Percentiles rank a stretch among this genome's conserved stretches.
phyloP scores from a whole-genome alignment of 73 alveolate genomes.

The Halteria grandinella region DNA sequence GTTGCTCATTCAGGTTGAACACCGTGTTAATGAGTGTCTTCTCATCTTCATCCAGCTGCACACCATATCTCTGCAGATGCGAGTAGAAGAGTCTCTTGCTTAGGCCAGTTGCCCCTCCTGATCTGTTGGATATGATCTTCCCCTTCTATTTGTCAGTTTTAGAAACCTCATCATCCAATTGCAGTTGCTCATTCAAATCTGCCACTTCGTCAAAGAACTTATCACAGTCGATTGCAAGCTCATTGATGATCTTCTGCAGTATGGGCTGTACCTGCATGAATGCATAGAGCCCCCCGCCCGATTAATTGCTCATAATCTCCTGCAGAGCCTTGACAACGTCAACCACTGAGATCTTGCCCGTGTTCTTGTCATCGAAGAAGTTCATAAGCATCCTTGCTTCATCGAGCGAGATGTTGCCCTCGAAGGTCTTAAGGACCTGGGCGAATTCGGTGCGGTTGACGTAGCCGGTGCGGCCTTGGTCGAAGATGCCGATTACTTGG shows the following conservation, averaged over 20 bases:
- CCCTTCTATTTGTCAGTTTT: too few relatives aligned
- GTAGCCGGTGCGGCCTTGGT: conserved; percentile 22
- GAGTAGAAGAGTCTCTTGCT: conserved; percentile 41
- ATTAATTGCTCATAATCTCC: conserved; percentile 50
- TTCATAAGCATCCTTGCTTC: conserved; percentile 25
- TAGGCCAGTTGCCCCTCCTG: conserved; percentile 30
- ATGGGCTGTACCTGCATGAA: conserved; percentile 53
- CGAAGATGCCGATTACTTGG: conserved; percentile 43
- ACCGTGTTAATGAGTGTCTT: conserved; percentile 56
- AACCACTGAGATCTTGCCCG: conserved; percentile 52
- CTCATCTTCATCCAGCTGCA: conserved; percentile 58
- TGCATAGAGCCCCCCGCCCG: conserved; percentile 48
- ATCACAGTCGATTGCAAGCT: conserved; percentile 56
- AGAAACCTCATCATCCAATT: too few relatives aligned
- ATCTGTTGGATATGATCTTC: too few relatives aligned
- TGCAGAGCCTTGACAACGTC: conserved; percentile 49
- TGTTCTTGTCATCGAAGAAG: conserved; percentile 58
- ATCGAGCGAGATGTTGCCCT: conserved; percentile 29
- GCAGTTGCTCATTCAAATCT: conserved; percentile 25
- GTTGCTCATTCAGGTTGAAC: conserved; percentile 15
- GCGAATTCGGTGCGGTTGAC: conserved; percentile 48
- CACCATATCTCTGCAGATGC: conserved; percentile 43
- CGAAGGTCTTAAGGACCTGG: conserved; percentile 24
- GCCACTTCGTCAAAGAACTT: conserved; percentile 64
- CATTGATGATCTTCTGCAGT: conserved; percentile 38